These are phyloP conservation scores for Nakazawaea laoshanensis DNA, from an alignment of 805 yeast species.

Conservation along the genomic window DNA sequence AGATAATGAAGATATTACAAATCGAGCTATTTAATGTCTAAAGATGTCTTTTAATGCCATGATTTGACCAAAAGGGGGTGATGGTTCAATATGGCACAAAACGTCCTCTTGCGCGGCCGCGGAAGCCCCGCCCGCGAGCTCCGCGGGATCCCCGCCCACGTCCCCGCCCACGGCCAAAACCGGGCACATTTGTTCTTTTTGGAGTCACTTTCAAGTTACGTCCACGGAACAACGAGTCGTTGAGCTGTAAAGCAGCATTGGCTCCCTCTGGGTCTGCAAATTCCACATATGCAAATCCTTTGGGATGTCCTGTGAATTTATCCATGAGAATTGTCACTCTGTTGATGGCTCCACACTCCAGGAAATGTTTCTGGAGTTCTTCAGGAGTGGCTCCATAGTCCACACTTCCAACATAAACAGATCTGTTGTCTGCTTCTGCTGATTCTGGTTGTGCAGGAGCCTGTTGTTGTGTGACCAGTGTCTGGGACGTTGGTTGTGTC, in stretches of 20 bases:
- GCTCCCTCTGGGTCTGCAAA: conserved; percentile 60
- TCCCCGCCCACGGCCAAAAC: conserved; percentile 31
- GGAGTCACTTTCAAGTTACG: conserved; percentile 67
- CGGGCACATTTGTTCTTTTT: conserved; percentile 78
- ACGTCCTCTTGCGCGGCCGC: conserved; percentile 23
- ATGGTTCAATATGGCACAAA: conserved; percentile 21
- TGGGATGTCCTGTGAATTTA: conserved; percentile 72
- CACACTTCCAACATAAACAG: conserved; percentile 79
- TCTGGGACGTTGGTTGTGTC: not conserved
- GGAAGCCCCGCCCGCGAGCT: conserved; percentile 12
- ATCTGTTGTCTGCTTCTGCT: conserved; percentile 60
- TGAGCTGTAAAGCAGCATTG: conserved; percentile 52
- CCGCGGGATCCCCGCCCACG: conserved; percentile 17
- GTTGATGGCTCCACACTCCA: conserved; percentile 62
- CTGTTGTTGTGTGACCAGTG: not conserved
- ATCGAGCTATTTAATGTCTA: not conserved
- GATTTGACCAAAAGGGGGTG: not conserved
- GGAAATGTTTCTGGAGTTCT: conserved; percentile 70
- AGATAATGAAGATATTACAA: not conserved
- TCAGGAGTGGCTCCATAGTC: conserved; percentile 75
- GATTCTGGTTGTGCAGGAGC: not conserved
- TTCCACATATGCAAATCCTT: conserved; percentile 84
- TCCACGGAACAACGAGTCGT: conserved; percentile 61
- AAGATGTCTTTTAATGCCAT: not conserved
- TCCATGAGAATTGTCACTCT: conserved; percentile 74